Evolutionary conservation across 2,329 filamentous ascomycete species (phyloP), one percentile per base, ranked within the genome.

Genomic region (Chrysosporium queenslandicum): DNA sequence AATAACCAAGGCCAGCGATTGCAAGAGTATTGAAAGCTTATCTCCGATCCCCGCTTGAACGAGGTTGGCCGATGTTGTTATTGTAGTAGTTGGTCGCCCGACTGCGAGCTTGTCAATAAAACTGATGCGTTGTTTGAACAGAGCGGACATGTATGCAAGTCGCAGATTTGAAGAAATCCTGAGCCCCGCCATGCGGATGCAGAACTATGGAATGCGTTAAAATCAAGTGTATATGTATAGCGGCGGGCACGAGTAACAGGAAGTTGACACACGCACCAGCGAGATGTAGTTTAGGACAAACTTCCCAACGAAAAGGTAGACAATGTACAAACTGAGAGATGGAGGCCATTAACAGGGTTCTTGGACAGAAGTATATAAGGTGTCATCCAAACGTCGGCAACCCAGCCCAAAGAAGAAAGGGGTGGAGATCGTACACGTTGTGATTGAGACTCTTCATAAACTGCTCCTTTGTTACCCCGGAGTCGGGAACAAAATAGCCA

Each of bases 301-400:
- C 51, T 77, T 77, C 12, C 65, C 78, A 18, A 78, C 66, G 55
- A 81, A 81, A 1, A 82, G 67, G 59, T 80, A 81, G 12, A 81
- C 66, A 55, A 81, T 79, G 56, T 73, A 77, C n/a, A 78, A 61
- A 5, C 77, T 48, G 12, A 36, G 39, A n/a, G 16, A 7, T 8
- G 18, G 8, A 29, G 5, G 32, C 14, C 39, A n/a, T 32, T 18
- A 34, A 30, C 29, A 46, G 29, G 40, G n/a, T n/a, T n/a, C n/a
- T n/a, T n/a, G n/a, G n/a, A n/a, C n/a, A n/a, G n/a, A n/a, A n/a
- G n/a, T n/a, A n/a, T n/a, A n/a, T n/a, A n/a, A n/a, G n/a, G n/a
- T n/a, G n/a, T n/a, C n/a, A n/a, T n/a, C n/a, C n/a, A n/a, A n/a
- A n/a, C n/a, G n/a, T 39, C 36, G 9, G 1, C 48, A 21, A 50